phyloP scores from a whole-genome alignment of 768 basidiomycete genomes.

The Trametes maxima region DNA sequence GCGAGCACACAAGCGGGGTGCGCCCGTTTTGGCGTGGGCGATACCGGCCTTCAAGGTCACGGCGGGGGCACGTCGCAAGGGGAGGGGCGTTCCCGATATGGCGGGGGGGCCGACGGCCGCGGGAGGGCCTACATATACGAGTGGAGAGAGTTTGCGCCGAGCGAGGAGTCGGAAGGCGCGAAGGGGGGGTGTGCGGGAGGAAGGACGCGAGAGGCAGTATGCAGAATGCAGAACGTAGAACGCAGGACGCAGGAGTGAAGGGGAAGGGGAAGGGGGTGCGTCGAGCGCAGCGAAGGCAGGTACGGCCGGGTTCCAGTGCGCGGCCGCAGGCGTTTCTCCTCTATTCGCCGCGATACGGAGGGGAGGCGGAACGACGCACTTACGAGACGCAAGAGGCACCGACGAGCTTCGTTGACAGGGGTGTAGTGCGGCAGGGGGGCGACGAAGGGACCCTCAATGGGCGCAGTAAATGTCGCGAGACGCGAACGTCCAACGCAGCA shows the following conservation, averaged over 20 bases:
- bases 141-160: background rate
- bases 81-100: background rate
- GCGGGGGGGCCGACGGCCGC: background rate
- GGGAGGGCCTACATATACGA: background rate
- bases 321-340: background rate
- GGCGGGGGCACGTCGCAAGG: too few species aligned
- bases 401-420: slow-evolving; percentile 1
- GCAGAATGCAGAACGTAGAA: background rate
- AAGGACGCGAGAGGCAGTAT: background rate
- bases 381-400: background rate
- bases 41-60: too few species aligned
- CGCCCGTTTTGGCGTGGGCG: too few species aligned
- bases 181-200: background rate
- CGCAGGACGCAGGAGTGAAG: too few species aligned
- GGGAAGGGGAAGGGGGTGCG: too few species aligned
- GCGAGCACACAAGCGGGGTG: background rate
- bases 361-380: slow-evolving; percentile 1
- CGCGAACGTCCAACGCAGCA: background rate
- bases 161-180: background rate
- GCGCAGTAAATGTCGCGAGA: background rate
- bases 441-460: background rate
- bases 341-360: slow-evolving; percentile 15
- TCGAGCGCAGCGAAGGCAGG: too few species aligned
- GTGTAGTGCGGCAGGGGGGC: background rate
- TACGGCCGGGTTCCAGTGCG: background rate